A percentile compares a stretch with the other conserved stretches of the same genome.
These are phyloP conservation scores for Fragaria iinumae DNA, from an alignment of 306 rosid species.

Conservation along the genomic window DNA sequence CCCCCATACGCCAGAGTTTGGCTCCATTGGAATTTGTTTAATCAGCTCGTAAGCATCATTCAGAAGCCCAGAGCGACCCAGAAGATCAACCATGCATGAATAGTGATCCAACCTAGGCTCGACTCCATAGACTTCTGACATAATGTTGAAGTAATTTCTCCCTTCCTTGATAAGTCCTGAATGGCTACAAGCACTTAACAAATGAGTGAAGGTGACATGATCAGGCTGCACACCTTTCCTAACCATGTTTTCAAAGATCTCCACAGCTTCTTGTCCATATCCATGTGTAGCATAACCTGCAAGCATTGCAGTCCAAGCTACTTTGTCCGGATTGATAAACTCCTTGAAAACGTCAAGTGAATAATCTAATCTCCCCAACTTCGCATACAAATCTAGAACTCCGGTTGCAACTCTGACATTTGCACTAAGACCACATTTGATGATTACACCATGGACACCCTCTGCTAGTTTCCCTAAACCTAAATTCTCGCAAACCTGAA, in stretches of 20 bases:
- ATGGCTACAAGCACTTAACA: constrained; percentile 81
- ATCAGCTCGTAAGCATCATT: constrained; percentile 59
- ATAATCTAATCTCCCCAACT: constrained; percentile 58
- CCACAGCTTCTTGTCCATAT: constrained; percentile 52
- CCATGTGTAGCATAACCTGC: constrained; percentile 69
- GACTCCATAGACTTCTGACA: constrained; percentile 53
- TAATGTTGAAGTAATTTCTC: constrained; percentile 49
- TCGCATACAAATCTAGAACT: constrained; percentile 58
- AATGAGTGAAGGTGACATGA: constrained; percentile 76
- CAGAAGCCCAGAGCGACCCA: constrained; percentile 62
- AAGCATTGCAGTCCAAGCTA: constrained; percentile 79
- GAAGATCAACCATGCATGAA: constrained; percentile 90
- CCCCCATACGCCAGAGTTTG: constrained; percentile 81
- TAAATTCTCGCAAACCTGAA: constrained; percentile 58
- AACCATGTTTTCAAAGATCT: constrained; percentile 49
- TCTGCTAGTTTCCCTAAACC: constrained; percentile 49
- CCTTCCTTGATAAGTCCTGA: constrained; percentile 73
- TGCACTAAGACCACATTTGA: constrained; percentile 40
- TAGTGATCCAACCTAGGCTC: constrained; percentile 68
- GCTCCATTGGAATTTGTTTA: constrained; percentile 57
- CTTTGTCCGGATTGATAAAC: constrained; percentile 56
- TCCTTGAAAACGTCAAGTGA: constrained; percentile 53
- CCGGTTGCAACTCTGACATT: constrained; percentile 47
- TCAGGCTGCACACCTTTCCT: constrained; percentile 59
- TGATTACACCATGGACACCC: constrained; percentile 51